phyloP scores from a whole-genome alignment of 495 filamentous ascomycete genomes.

The Aspergillus baeticus region DNA sequence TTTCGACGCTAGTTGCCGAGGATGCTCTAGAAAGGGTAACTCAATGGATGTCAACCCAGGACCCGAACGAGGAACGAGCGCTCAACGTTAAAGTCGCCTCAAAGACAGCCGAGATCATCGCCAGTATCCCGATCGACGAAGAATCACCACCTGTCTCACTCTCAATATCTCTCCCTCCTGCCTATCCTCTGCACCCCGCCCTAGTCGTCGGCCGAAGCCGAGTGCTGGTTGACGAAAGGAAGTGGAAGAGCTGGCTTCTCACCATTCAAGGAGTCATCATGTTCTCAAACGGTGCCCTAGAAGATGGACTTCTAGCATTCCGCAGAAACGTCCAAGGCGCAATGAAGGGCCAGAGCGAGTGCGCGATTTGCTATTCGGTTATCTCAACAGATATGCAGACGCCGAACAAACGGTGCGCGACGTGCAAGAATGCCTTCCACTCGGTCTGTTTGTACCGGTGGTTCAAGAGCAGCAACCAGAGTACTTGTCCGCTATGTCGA shows the following conservation, averaged over 20 bases:
- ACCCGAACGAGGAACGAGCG: conserved; percentile 62
- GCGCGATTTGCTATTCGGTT: conserved; percentile 95
- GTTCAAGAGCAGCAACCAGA: conserved; percentile 91
- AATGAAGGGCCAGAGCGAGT: conserved; percentile 91
- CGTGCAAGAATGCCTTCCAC: conserved; percentile 95
- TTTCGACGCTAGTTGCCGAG: conserved; percentile 77
- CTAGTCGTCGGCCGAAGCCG: conserved; percentile 74
- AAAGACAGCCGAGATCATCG: conserved; percentile 69
- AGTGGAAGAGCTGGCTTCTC: conserved; percentile 83
- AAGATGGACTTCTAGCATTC: conserved; percentile 82
- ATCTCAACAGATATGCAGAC: conserved; percentile 82
- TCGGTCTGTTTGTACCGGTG: conserved; percentile 86
- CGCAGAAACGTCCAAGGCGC: conserved; percentile 79
- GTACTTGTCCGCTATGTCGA: conserved; percentile 85
- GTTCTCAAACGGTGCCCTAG: conserved; percentile 80
- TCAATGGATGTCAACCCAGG: conserved; percentile 63
- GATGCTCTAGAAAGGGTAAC: conserved; percentile 68
- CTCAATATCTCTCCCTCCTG: conserved; percentile 70
- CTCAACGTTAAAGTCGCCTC: conserved; percentile 70
- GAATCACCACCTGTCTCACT: conserved; percentile 76
- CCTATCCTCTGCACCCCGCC: conserved; percentile 77
- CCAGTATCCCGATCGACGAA: conserved; percentile 84
- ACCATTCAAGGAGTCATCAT: conserved; percentile 90
- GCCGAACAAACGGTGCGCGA: conserved; percentile 86
- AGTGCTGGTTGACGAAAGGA: conserved; percentile 82